Base-by-base conservation (phyloP, 2,329 filamentous ascomycete species). In the Hypoxylon sp. region DNA sequence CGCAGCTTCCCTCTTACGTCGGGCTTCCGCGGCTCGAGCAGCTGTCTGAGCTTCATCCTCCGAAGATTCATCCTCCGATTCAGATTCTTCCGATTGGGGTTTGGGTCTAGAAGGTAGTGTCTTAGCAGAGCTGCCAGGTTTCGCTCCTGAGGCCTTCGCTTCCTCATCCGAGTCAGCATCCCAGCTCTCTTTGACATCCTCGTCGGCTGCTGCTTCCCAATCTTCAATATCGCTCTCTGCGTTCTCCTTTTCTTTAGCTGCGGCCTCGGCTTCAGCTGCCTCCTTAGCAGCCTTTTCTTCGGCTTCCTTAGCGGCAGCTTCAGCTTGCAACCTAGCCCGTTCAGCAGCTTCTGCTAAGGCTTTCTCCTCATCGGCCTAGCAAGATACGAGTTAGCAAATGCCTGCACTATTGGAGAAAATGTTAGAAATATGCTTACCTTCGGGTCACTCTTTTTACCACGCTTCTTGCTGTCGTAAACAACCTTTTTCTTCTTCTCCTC, bases 121-220 rank as follows among this genome's bases (percentile, higher is more conserved):
- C 58, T 75, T 74, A 4, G 70, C 68, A 26, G 67, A 55, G 4
- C 32, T 30, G 74, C 62, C 1, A 55, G 50, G 65, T 75, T 74
- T 67, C 71, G 72, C 92, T 89, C 17, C 91, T 87, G 59, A 66
- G 71, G 72, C 92, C 89, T 17, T 91, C 87, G 59, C 73, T 72
- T 93, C 91, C 6, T 92, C 90, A 50, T 92, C 91, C 2, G 88
- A 89, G 56, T 93, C 91, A 32, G 91, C 93, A 76, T 98, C 94
- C 94, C 94, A 98, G 81, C 90, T 94, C 69, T 97, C 94, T 79
- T 97, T 97, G 73, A 97, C 85, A 63, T 91, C 89, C 15, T 90
- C 89, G 10, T 86, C 87, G 49, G 91, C 93, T 51, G 92, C 89
- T 28, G 89, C 88, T 78, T 97, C 93, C 94, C 94, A 97, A 77